Base-by-base conservation (phyloP, 768 basidiomycete species). In the Inosperma sp. region DNA sequence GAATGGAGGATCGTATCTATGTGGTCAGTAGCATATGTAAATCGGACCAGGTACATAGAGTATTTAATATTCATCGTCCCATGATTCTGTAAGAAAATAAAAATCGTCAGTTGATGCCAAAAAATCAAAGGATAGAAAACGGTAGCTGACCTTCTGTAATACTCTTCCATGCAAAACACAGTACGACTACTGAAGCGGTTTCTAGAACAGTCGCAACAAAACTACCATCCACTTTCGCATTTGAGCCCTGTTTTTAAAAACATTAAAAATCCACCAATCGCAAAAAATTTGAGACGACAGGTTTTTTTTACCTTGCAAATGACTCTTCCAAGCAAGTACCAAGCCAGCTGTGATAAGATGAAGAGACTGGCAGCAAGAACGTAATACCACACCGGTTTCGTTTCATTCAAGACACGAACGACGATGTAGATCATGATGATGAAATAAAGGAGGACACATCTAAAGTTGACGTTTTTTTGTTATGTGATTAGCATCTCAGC, bases 171-270 rank as follows among this genome's bases (percentile, higher is more conserved):
- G 81, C 91, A 13, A 83, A 62, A 64, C 80, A 93, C 16, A 95
- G 55, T 3, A 80, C 68, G 9, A 72, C 77, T 1, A 95, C 81
- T 0, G 86, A 69, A 1, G 78, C 82, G 0, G 89, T 89, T 62
- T 95, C 90, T 39, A 95, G 72, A 4, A 93, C 46, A 0, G 94
- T 94, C 1, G 89, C 86, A 21, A 96, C 65, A 65, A 96, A 95
- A 3, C 86, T 83, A 4, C 89, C 90, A 67, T 97, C 95, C 16
- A 96, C 71, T 65, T 83, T 87, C 25, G 68, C 65, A 50, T 78
- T 72, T 14, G 90, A 74, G 19, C 79, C 81, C 80, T 86, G 48
- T n/a, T n/a, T n/a, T n/a, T n/a, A n/a, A n/a, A n/a, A n/a, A n/a
- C n/a, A n/a, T n/a, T n/a, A n/a, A n/a, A n/a, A n/a, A n/a, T n/a